Conservation (phyloP, 129 eudicot species). For the Deinandra increscens region DNA sequence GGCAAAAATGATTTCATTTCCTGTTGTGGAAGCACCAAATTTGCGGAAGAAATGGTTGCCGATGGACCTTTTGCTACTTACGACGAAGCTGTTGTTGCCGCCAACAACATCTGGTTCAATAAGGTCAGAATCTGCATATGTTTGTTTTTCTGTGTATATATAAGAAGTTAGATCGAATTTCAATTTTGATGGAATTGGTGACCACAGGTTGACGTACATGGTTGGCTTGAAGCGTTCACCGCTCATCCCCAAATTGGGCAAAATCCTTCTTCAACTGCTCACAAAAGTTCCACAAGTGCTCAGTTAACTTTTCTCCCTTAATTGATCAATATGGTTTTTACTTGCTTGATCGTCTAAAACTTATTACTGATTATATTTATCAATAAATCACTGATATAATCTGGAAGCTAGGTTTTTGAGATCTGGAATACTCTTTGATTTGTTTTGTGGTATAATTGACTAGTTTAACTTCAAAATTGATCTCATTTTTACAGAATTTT, state of each 20-base stretch:
- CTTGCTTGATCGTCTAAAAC: background rate
- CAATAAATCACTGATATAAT: background rate
- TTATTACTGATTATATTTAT: background rate
- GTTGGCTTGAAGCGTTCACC: conserved; percentile 96
- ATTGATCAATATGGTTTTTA: conserved; percentile 6
- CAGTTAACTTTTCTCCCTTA: conserved; percentile 42
- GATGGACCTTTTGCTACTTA: conserved; percentile 57
- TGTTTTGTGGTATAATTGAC: too few relatives aligned
- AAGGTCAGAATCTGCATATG: conserved; percentile 32
- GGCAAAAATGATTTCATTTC: conserved; percentile 62
- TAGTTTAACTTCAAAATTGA: background rate
- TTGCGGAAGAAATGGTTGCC: conserved; percentile 64
- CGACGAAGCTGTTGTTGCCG: conserved; percentile 51
- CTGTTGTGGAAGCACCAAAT: conserved; percentile 86
- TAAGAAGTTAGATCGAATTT: background rate
- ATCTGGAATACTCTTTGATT: background rate
- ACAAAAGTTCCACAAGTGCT: conserved; percentile 66
- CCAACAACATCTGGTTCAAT: conserved; percentile 88
- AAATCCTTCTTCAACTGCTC: conserved; percentile 38
- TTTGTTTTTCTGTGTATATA: background rate
- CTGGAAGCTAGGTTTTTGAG: background rate
- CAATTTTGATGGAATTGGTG: conserved; percentile 13
- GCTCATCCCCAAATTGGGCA: conserved; percentile 95
- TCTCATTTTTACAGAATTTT: too few relatives aligned
- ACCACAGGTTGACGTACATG: conserved; percentile 76